Evolutionary conservation across 2,329 filamentous ascomycete species (phyloP).

Genomic region (Diaporthe eres): DNA sequence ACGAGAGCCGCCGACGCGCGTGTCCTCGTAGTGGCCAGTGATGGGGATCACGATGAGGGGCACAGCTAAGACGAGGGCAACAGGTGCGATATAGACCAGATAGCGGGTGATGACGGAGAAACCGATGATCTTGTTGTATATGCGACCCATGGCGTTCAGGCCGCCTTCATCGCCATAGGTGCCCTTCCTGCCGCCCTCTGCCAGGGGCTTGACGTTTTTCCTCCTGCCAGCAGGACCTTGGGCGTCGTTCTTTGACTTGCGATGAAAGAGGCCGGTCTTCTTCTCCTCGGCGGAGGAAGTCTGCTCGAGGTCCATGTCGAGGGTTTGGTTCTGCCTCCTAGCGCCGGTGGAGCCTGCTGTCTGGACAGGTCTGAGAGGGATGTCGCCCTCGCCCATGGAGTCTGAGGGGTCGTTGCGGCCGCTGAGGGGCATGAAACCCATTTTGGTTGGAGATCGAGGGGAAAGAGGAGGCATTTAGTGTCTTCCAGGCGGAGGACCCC

Average conservation of each 20-base stretch:
- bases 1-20: constrained; percentile 53
- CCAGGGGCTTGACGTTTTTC: constrained; percentile 58
- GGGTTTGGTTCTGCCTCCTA: constrained; percentile 51
- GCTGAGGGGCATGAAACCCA: constrained; percentile 62
- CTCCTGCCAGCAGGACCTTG: constrained; percentile 62
- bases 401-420: constrained; percentile 45
- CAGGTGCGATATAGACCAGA: constrained; percentile 76
- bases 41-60: constrained; percentile 71
- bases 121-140: constrained; percentile 75
- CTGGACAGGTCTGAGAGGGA: constrained; percentile 69
- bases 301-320: constrained; percentile 49
- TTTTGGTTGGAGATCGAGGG: constrained; percentile 55
- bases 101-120: constrained; percentile 77
- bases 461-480: constrained; percentile 46
- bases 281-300: constrained; percentile 52
- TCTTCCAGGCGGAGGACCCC: background rate
- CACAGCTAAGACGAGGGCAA: constrained; percentile 72
- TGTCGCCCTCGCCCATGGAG: constrained; percentile 59
- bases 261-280: constrained; percentile 61
- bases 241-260: constrained; percentile 45
- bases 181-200: constrained; percentile 57
- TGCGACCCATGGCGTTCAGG: constrained; percentile 75
- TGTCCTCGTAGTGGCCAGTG: constrained; percentile 56
- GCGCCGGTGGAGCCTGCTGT: constrained; percentile 69
- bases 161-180: constrained; percentile 66